phyloP scores from a whole-genome alignment of 2,329 filamentous ascomycete genomes.

The Cadophora luteo-olivacea region DNA sequence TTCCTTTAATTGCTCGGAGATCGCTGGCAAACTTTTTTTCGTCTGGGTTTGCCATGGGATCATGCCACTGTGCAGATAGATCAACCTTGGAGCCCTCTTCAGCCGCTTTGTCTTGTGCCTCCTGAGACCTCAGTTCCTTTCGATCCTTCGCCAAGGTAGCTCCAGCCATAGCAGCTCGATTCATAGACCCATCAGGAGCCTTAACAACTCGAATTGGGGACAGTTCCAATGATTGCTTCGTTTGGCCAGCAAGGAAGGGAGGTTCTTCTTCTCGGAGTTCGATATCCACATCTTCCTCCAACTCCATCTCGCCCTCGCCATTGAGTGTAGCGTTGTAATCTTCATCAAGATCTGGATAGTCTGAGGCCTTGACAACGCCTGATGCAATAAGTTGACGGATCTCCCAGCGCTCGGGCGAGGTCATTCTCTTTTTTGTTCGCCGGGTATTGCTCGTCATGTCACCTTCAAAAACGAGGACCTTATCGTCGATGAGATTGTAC shows the following conservation, averaged over 20 bases:
- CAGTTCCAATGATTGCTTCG: conserved; percentile 92
- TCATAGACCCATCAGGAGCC: conserved; percentile 97
- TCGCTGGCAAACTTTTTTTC: conserved; percentile 90
- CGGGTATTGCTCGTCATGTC: conserved; percentile 58
- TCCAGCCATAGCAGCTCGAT: conserved; percentile 93
- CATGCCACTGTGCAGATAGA: conserved; percentile 90
- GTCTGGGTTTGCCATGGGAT: conserved; percentile 90
- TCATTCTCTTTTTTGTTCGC: conserved; percentile 87
- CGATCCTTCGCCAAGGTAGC: conserved; percentile 88
- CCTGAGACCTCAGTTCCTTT: conserved; percentile 86
- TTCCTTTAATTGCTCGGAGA: conserved; percentile 69
- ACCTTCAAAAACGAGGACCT: conserved; percentile 68
- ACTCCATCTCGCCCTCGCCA: conserved; percentile 85
- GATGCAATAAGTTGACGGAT: conserved; percentile 96
- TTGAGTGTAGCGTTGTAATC: conserved; percentile 89
- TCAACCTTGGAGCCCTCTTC: conserved; percentile 81
- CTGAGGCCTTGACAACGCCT: conserved; percentile 88
- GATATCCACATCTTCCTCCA: conserved; percentile 97
- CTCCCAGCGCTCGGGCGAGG: conserved; percentile 96
- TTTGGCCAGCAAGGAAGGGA: conserved; percentile 93
- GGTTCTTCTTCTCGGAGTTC: conserved; percentile 96
- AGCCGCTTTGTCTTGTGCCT: conserved; percentile 78
- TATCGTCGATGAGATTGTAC: conserved; percentile 56
- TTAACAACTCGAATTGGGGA: conserved; percentile 97
- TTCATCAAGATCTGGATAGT: conserved; percentile 94